Evolutionary conservation across 2,329 filamentous ascomycete species (phyloP), one percentile per base, ranked within the genome.

Genomic region (Fusarium globosum): DNA sequence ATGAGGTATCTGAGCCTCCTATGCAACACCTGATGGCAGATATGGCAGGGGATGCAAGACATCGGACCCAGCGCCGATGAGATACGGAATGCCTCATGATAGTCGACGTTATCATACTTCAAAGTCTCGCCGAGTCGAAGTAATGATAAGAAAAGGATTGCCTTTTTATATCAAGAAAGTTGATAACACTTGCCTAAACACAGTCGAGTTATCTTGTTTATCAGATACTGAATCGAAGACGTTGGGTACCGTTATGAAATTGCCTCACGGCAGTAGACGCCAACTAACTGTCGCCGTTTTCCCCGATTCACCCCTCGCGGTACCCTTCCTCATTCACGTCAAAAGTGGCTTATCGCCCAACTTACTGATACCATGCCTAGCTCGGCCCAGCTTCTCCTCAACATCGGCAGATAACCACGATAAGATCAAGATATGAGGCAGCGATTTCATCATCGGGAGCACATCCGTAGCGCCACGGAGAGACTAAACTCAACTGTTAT

Each of bases 291-390:
- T 28, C 38, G 30, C 30, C 30, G 13, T 30, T 30, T 56, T 21
- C 30, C 26, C 60, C 35, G 11, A 49, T 38, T 28, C 23, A 61
- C 42, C n/a, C n/a, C 42, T 58, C 61, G 64, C 61, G 64, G 49
- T 67, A 33, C 33, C 64, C 43, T 67, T 67, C 64, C 61, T 30
- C 16, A 38, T 65, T 65, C 42, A 43, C 15, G 10, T 20, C 28
- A 59, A 49, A 55, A 38, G 61, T 67, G 51, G 64, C 64, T 55
- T 41, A 65, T 49, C 60, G 18, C n/a, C 23, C 28, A 26, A 48
- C 18, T 38, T 20, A 26, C 18, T 39, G n/a, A 49, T 39, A 33
- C 36, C 38, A 18, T 41, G 30, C 14, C 26, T 46, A 62, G 57
- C 42, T 61, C 20, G 33, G 39, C 57, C 23, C 55, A 42, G n/a